A percentile compares a stretch with the other conserved stretches of the same genome.
Conservation (phyloP, 106 monocot species). For the Dendrobium officinale region DNA sequence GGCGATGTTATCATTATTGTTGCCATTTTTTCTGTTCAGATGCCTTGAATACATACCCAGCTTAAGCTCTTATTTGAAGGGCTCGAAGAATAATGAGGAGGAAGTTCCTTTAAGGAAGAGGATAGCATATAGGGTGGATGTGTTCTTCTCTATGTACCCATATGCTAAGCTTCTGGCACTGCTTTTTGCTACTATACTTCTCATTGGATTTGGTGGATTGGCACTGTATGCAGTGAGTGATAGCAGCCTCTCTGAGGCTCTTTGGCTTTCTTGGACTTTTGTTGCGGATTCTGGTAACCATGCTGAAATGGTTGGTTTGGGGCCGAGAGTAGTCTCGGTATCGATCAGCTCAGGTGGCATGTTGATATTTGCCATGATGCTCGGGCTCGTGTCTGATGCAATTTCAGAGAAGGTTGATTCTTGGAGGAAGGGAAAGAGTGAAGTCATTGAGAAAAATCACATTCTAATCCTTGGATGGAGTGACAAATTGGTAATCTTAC, state of each 20-base stretch:
- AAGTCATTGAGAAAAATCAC: conserved; percentile 86
- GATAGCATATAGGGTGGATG: conserved; percentile 88
- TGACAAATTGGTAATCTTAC: conserved; percentile 74
- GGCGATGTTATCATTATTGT: conserved; percentile 32
- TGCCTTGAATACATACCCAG: conserved; percentile 38
- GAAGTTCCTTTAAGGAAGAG: conserved; percentile 83
- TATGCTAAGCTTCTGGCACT: conserved; percentile 93
- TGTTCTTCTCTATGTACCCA: conserved; percentile 84
- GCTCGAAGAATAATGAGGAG: conserved; percentile 39
- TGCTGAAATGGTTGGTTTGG: conserved; percentile 64
- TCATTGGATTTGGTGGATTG: conserved; percentile 78
- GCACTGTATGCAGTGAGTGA: conserved; percentile 63
- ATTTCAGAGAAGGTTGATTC: conserved; percentile 98
- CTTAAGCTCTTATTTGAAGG: conserved; percentile 18
- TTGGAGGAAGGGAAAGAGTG: conserved; percentile 93
- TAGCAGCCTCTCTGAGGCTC: conserved; percentile 56
- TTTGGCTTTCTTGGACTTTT: conserved; percentile 97
- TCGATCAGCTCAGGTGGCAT: conserved; percentile 90
- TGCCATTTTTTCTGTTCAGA: conserved; percentile 52
- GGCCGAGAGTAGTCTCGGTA: conserved; percentile 75
- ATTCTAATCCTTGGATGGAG: conserved; percentile 96
- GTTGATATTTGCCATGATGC: conserved; percentile 94
- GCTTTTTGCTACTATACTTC: conserved; percentile 69
- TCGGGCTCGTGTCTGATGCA: conserved; percentile 93
- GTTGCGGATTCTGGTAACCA: conserved; percentile 93